phyloP scores from a whole-genome alignment of 768 basidiomycete species.

The Podaxis mareebaensis region DNA sequence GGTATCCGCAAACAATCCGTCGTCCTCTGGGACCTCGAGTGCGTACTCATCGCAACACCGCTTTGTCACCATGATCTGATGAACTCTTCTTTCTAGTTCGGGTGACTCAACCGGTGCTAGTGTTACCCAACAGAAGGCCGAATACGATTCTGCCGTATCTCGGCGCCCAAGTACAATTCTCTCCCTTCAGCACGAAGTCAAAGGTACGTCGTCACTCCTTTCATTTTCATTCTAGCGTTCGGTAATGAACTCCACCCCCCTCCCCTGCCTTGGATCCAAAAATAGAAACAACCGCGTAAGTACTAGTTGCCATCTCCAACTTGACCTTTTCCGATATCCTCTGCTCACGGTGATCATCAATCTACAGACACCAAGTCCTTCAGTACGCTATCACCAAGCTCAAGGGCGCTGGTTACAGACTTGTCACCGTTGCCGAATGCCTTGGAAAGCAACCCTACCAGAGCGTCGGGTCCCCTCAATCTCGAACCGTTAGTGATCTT shows the following conservation, averaged over 20 bases:
- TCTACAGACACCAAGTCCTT: neutral
- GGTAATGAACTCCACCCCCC: neutral
- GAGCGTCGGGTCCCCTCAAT: slow-evolving; percentile 17
- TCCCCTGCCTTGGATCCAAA: neutral
- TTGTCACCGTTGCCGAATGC: slow-evolving; percentile 43
- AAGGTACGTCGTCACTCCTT: neutral
- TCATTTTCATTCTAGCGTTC: neutral
- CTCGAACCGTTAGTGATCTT: neutral
- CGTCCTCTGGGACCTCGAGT: slow-evolving; percentile 43
- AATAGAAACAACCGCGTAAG: slow-evolving; percentile 26
- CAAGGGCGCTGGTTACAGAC: slow-evolving; percentile 32
- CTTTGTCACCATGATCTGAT: neutral
- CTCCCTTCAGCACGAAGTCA: neutral
- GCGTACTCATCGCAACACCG: slow-evolving; percentile 21
- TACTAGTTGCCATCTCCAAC: neutral
- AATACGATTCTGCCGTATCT: neutral
- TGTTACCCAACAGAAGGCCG: neutral
- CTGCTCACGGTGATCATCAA: neutral
- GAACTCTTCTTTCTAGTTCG: neutral
- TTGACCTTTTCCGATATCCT: neutral
- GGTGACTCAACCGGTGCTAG: neutral
- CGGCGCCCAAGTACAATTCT: neutral
- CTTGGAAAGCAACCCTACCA: slow-evolving; percentile 35
- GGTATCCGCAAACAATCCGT: slow-evolving; percentile 30
- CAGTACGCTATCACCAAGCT: slow-evolving; percentile 14